These are phyloP conservation scores for Pleomassaria siparia DNA, from an alignment of 2,329 filamentous ascomycete genomes.

Conservation along the genomic window DNA sequence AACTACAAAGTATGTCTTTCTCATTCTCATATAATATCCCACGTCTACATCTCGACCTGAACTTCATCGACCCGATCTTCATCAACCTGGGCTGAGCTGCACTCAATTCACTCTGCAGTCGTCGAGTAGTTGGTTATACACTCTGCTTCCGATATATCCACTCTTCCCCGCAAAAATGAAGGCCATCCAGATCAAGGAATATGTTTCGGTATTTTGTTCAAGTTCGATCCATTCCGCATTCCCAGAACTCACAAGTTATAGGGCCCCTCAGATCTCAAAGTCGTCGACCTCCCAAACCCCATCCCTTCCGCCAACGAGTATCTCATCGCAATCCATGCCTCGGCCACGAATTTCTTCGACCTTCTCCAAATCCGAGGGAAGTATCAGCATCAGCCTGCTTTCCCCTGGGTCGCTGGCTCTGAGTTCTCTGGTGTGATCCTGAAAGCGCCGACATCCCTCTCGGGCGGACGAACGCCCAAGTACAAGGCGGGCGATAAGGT, in stretches of 20 bases:
- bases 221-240: constrained; percentile 8
- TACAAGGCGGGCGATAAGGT: constrained; percentile 80
- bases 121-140: no score
- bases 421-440: constrained; percentile 84
- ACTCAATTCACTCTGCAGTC: not conserved
- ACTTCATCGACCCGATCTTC: not conserved
- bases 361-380: constrained; percentile 92
- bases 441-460: constrained; percentile 58
- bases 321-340: constrained; percentile 80
- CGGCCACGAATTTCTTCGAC: constrained; percentile 96
- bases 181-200: constrained; percentile 72
- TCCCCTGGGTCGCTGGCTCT: constrained; percentile 83
- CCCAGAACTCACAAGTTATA: constrained; percentile 39
- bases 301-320: constrained; percentile 73
- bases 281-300: constrained; percentile 74
- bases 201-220: constrained; percentile 63
- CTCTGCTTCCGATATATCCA: not conserved
- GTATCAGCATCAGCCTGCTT: constrained; percentile 87
- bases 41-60: not conserved
- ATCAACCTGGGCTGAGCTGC: not conserved
- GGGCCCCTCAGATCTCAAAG: constrained; percentile 77
- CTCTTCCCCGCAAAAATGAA: constrained; percentile 56
- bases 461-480: constrained; percentile 51
- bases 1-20: not conserved
- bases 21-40: not conserved